Evolutionary conservation across 2,329 filamentous ascomycete genomes (phyloP).

Genomic region (Leptosphaerulina australis): DNA sequence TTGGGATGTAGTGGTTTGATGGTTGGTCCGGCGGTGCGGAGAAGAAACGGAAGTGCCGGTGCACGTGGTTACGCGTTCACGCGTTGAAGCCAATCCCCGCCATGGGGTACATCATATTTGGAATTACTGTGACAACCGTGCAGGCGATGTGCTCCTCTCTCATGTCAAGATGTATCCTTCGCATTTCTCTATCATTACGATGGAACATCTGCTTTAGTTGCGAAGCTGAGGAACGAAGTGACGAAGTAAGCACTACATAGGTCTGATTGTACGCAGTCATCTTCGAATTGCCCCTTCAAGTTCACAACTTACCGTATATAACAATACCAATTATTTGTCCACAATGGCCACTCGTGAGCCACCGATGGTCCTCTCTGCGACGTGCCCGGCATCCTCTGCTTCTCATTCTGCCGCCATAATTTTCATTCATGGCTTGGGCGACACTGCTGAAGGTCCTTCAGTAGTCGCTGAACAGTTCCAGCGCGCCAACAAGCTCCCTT

Average conservation of each 20-base stretch:
- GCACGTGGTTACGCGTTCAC: constrained; percentile 16
- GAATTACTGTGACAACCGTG: constrained; percentile 3
- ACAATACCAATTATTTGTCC: not conserved
- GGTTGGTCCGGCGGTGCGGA: constrained; percentile 10
- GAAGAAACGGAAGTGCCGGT: constrained; percentile 7
- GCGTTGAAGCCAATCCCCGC: not conserved
- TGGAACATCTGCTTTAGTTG: no score
- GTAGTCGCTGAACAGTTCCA: constrained; percentile 57
- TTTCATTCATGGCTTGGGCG: constrained; percentile 56
- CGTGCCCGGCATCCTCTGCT: constrained; percentile 40
- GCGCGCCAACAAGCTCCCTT: constrained; percentile 54
- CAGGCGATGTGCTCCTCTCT: constrained; percentile 5
- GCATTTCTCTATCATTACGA: not conserved
- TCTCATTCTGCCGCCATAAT: constrained; percentile 53
- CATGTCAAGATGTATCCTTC: not conserved
- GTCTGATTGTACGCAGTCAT: no score
- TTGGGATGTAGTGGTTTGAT: constrained; percentile 6
- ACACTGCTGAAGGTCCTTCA: constrained; percentile 53
- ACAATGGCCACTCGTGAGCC: constrained; percentile 20
- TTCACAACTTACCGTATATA: no score
- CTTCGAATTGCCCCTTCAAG: no score
- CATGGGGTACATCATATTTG: constrained; percentile 16
- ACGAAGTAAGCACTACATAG: no score
- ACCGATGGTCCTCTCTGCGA: constrained; percentile 49
- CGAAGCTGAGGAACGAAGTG: no score